Evolutionary conservation across 371 early-diverging fungal genomes (phyloP).

Genomic region (Mortierella sp.): DNA sequence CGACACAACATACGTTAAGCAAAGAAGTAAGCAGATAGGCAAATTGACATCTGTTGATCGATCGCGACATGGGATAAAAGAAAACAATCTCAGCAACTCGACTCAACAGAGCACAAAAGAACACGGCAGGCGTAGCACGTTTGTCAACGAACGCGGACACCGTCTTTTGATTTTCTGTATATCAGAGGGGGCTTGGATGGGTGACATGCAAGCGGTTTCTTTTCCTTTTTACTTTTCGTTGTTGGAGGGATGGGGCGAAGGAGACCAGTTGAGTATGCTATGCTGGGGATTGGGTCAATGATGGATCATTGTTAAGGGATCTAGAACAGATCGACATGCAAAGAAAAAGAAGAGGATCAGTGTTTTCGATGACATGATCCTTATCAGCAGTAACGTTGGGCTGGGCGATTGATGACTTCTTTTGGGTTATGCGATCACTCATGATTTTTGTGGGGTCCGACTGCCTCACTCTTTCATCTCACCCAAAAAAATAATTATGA

Average conservation of each 20-base stretch:
- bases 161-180: background rate
- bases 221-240: background rate
- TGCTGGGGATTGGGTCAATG: background rate
- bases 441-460: slow-evolving; percentile 3
- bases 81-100: background rate
- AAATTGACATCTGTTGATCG: background rate
- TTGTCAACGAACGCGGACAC: background rate
- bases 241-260: background rate
- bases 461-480: background rate
- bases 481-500: background rate
- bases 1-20: no score
- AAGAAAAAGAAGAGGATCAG: background rate
- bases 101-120: background rate
- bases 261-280: background rate
- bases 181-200: slow-evolving; percentile 4
- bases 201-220: background rate
- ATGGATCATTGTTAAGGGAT: background rate
- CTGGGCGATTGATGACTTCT: background rate
- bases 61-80: background rate
- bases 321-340: no score
- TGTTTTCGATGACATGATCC: background rate
- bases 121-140: background rate
- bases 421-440: background rate
- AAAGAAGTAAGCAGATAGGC: background rate
- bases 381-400: background rate